Evolutionary conservation across 768 basidiomycete species (phyloP).

Genomic region (Tephrocybe sp.): DNA sequence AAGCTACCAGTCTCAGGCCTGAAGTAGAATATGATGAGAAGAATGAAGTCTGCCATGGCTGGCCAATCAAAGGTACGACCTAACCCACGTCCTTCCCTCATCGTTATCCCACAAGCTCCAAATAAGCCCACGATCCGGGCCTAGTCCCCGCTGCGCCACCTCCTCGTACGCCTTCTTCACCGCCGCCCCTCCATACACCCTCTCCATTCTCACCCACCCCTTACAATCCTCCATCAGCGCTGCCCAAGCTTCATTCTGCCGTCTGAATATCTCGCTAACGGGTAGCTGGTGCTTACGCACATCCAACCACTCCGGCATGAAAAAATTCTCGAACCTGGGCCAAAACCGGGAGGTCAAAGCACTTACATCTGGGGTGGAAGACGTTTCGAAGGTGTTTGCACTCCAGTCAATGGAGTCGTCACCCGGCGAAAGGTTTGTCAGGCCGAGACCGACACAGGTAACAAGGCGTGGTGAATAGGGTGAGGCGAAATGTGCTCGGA

Average conservation of each 20-base stretch:
- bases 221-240: conserved; percentile 55
- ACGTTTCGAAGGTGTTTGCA: conserved; percentile 32
- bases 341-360: conserved; percentile 25
- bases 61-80: not conserved
- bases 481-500: conserved; percentile 43
- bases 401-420: conserved; percentile 36
- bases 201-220: conserved; percentile 55
- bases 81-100: conserved; percentile 3
- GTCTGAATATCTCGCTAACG: conserved; percentile 41
- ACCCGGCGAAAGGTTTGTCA: conserved; percentile 52
- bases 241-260: conserved; percentile 61
- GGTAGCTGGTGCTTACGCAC: conserved; percentile 50
- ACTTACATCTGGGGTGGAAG: conserved; percentile 1
- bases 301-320: conserved; percentile 71
- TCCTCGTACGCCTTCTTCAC: conserved; percentile 52
- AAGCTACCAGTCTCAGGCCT: too few species aligned
- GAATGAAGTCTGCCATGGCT: too few species aligned
- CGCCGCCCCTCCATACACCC: conserved; percentile 42
- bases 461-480: conserved; percentile 35
- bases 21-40: too few species aligned
- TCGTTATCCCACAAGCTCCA: conserved; percentile 66
- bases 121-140: conserved; percentile 56
- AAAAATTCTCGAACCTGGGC: conserved; percentile 52
- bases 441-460: conserved; percentile 48
- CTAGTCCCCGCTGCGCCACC: conserved; percentile 44